Evolutionary conservation across 164 flowering plant species (phyloP).

Genomic region (Cinnamomum chago): DNA sequence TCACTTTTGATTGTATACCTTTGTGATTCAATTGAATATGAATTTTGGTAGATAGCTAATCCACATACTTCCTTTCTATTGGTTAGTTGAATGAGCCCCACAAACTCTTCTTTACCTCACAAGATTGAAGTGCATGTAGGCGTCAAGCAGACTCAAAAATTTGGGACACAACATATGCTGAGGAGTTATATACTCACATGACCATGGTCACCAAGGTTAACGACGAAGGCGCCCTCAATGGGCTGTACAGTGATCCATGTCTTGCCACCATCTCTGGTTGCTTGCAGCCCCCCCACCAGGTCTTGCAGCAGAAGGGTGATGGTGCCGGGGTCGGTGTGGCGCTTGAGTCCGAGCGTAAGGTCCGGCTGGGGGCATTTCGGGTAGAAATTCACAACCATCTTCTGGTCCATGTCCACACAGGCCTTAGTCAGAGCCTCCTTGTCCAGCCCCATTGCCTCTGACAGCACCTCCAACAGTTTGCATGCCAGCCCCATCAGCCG

Average conservation of each 20-base stretch:
- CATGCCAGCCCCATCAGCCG: conserved; percentile 68
- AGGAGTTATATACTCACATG: conserved; percentile 48
- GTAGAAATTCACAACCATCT: conserved; percentile 74
- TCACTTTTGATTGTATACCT: too few species aligned
- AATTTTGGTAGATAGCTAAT: too few species aligned
- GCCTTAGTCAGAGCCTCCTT: conserved; percentile 72
- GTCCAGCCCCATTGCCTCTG: conserved; percentile 79
- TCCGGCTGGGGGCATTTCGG: conserved; percentile 86
- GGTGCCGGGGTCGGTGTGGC: conserved; percentile 93
- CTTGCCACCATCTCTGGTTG: conserved; percentile 69
- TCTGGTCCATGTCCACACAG: conserved; percentile 86
- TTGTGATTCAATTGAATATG: too few species aligned
- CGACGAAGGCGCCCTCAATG: conserved; percentile 71
- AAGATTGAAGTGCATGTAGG: too few species aligned
- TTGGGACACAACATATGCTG: too few species aligned
- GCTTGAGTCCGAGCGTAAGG: conserved; percentile 78
- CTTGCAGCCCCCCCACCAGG: conserved; percentile 84
- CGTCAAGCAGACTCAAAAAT: not conserved
- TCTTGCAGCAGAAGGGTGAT: conserved; percentile 76
- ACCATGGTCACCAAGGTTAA: conserved; percentile 87
- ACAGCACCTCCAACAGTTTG: conserved; percentile 66
- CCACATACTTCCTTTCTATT: too few species aligned
- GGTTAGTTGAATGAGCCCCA: too few species aligned
- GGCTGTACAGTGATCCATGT: conserved; percentile 90
- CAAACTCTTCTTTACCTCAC: too few species aligned